Evolutionary conservation across 768 basidiomycete species (phyloP).

Genomic region (Tricholoma terreum): DNA sequence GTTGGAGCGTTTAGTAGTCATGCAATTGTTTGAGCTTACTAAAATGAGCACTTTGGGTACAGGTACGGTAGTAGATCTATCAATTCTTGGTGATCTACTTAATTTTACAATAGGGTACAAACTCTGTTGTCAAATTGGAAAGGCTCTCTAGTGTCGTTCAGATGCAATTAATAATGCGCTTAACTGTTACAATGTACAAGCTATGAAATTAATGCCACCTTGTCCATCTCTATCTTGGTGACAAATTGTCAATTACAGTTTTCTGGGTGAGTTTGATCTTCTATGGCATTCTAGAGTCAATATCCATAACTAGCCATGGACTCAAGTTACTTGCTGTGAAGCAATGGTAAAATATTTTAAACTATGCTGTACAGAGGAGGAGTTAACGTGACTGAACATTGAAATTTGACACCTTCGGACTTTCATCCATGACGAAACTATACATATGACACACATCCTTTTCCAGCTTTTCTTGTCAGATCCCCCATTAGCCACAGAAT

Average conservation of each 20-base stretch:
- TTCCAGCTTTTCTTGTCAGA: too few relatives aligned
- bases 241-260: slow-evolving; percentile 22
- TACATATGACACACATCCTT: neutral
- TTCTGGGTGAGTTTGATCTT: slow-evolving; percentile 23
- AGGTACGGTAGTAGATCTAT: too few relatives aligned
- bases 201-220: slow-evolving; percentile 14
- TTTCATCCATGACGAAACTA: slow-evolving; percentile 13
- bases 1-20: slow-evolving; percentile 14
- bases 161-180: slow-evolving; percentile 21
- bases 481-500: too few relatives aligned
- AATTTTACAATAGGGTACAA: slow-evolving; percentile 23
- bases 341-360: slow-evolving; percentile 18
- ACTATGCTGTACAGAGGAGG: slow-evolving; percentile 19
- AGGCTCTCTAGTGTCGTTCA: slow-evolving; percentile 18
- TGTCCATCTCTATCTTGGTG: slow-evolving; percentile 19
- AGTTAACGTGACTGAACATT: slow-evolving; percentile 18
- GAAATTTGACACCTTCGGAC: slow-evolving; percentile 19
- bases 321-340: slow-evolving; percentile 12
- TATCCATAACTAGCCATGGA: slow-evolving; percentile 12
- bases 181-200: slow-evolving; percentile 20
- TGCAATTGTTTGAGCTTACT: too few relatives aligned
- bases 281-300: slow-evolving; percentile 14
- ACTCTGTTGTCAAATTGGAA: slow-evolving; percentile 21
- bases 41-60: too few relatives aligned
- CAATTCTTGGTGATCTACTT: too few relatives aligned